Conservation (phyloP, 352 stramenopile genomes). For the Albugo laibachii region DNA sequence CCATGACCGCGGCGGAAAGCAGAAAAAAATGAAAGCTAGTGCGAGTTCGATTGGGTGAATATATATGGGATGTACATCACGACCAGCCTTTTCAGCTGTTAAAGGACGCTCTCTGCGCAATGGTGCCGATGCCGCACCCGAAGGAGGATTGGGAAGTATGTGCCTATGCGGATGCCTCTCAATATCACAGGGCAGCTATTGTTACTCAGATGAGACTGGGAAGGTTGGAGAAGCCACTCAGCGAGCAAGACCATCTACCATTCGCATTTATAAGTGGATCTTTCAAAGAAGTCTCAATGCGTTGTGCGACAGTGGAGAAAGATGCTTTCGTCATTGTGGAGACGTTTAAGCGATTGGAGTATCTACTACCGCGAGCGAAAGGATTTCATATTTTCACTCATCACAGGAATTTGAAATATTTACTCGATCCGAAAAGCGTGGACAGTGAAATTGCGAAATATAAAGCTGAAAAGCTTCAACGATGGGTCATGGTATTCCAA, state of each 20-base stretch:
- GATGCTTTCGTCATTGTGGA: constrained; percentile 11
- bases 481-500: constrained; percentile 7
- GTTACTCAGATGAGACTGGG: background rate
- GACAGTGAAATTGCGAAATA: constrained; percentile 2
- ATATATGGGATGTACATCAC: too few species aligned
- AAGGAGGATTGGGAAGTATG: too few species aligned
- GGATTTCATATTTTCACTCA: constrained; percentile 11
- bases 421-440: constrained; percentile 5
- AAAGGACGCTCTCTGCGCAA: too few species aligned
- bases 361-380: constrained; percentile 3
- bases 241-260: background rate
- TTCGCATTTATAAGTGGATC: constrained; percentile 8
- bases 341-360: constrained; percentile 8
- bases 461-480: constrained; percentile 12
- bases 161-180: too few species aligned
- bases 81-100: too few species aligned
- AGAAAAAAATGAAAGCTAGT: too few species aligned
- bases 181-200: constrained; percentile 1
- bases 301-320: constrained; percentile 10
- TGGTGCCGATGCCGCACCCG: too few species aligned
- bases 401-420: constrained; percentile 9
- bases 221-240: background rate
- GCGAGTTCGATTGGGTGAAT: too few species aligned
- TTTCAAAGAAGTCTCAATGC: constrained; percentile 1
- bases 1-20: too few species aligned